Evolutionary conservation across 306 rosid species (phyloP).

Genomic region (Chamaecrista fasciculata): DNA sequence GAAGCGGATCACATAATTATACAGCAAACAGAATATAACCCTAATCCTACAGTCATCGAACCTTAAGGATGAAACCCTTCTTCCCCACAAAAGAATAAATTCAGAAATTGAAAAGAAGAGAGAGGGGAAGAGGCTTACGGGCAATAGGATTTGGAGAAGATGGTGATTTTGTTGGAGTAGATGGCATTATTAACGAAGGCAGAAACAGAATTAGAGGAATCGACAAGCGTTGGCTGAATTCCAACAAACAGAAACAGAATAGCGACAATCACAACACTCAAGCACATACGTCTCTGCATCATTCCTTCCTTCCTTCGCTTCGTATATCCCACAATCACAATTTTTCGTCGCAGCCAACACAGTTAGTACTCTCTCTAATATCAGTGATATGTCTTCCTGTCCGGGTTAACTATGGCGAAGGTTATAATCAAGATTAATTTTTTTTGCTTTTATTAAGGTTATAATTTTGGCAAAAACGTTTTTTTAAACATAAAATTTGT

Average conservation of each 20-base stretch:
- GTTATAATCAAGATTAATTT: no score
- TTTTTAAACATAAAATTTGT: no score
- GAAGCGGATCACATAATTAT: neutral
- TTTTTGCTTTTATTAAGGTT: no score
- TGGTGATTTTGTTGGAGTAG: constrained; percentile 74
- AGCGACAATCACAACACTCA: constrained; percentile 12
- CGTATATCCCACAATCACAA: neutral
- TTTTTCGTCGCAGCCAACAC: neutral
- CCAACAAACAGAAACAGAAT: constrained; percentile 26
- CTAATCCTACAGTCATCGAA: no score
- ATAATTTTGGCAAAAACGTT: no score
- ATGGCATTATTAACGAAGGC: constrained; percentile 80
- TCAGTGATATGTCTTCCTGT: no score
- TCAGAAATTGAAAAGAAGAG: neutral
- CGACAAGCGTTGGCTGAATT: constrained; percentile 16
- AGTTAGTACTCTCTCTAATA: no score
- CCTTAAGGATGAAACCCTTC: no score
- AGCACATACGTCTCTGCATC: neutral
- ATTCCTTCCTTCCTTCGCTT: no score
- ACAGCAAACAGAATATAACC: neutral
- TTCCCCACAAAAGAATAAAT: neutral
- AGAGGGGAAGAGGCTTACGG: constrained; percentile 46
- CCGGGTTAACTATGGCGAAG: no score
- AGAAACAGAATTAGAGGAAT: constrained; percentile 58
- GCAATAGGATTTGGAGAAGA: constrained; percentile 93